phyloP scores from a whole-genome alignment of 441 rosid species.

The Macaranga tanarius region DNA sequence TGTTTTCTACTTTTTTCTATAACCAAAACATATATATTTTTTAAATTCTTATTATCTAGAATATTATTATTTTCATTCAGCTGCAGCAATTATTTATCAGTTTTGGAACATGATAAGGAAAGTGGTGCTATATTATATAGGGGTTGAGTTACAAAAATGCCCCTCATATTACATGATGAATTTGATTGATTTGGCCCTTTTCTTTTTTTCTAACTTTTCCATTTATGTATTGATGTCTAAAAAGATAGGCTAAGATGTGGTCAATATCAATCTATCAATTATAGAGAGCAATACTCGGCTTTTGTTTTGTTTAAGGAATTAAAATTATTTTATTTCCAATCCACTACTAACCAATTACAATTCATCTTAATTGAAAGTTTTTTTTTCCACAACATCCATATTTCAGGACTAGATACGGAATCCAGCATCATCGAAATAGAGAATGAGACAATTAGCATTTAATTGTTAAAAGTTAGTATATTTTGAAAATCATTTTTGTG shows the following conservation, averaged over 20 bases:
- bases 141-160: constrained; percentile 11
- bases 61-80: background rate
- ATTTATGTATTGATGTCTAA: background rate
- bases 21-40: background rate
- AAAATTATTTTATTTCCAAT: constrained; percentile 2
- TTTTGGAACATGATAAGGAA: constrained; percentile 18
- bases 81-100: constrained; percentile 27
- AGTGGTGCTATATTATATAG: background rate
- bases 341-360: background rate
- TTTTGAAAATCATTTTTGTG: too few relatives aligned
- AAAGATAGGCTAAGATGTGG: constrained; percentile 18
- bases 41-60: background rate
- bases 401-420: too few relatives aligned
- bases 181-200: background rate
- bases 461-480: too few relatives aligned
- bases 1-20: background rate
- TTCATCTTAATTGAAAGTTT: background rate
- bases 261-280: constrained; percentile 12
- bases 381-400: too few relatives aligned
- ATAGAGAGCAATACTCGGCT: constrained; percentile 18
- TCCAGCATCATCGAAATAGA: too few relatives aligned
- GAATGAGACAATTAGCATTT: too few relatives aligned
- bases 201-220: background rate
- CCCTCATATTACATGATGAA: background rate
- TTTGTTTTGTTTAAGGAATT: constrained; percentile 26